Evolutionary conservation across 1,284 basidiomycete genomes (phyloP), one percentile per base, ranked within the genome.

Genomic region (Paramarasmius palmivorus): DNA sequence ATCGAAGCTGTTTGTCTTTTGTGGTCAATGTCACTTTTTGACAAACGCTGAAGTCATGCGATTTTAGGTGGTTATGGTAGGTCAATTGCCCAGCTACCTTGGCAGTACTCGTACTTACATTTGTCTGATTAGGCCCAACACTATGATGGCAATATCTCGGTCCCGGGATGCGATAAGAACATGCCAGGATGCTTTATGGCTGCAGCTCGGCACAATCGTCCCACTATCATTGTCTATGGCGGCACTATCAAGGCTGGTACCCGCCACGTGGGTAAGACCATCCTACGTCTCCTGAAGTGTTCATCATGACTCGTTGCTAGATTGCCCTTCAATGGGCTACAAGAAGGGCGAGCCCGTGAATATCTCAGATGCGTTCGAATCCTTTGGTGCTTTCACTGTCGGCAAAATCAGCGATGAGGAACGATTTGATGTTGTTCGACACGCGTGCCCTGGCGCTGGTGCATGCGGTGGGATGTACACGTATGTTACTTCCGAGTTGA

Each of bases 171-270:
- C 61, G 93, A 96, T 73, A 96, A 95, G 74, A 95, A 95, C 67
- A 95, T 94, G 92, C 93, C 93, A n/a, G 93, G 92, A 17, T 90
- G 88, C 60, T 76, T 95, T 56, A 93, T 95, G 65, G 93, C 93
- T 8, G 90, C 90, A 2, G 86, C 75, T 25, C 83, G 91, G 50
- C 88, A 92, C 72, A 94, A 94, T 65, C 79, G 92, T 3, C 92
- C 92, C 1, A 92, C 91, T 1, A 83, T 95, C 62, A 84, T 93
- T 55, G 80, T 94, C 4, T 94, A 93, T 68, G 92, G 92, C 15
- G 92, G 92, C 15, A 92, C 92, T 2, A 93, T 93, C 52, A 82
- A 86, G 66, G 75, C 87, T 12, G 92, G 92, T 44, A 78, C 75
- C 29, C 82, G 90, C n/a, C 79, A 83, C 53, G 73, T 90, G 29